Evolutionary conservation across 495 filamentous ascomycete species (phyloP), one percentile per base, ranked within the genome.

Genomic region (Aspergillus homomorphus): DNA sequence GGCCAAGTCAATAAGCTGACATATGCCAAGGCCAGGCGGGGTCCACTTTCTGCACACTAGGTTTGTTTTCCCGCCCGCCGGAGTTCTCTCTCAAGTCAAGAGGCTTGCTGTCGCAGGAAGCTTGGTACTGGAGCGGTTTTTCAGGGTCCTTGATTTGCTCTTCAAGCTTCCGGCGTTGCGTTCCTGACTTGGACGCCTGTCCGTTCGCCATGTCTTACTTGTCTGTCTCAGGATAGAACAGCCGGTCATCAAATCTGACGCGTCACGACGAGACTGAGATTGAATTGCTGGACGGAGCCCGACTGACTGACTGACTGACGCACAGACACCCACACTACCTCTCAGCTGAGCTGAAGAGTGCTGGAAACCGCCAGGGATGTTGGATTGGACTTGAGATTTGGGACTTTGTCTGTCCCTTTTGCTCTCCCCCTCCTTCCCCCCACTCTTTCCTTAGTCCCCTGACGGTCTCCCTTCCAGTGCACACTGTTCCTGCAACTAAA

Each of bases 31-130:
- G 45, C 21, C 23, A 28, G 19, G 1, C 6, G 21, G 8, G 23
- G 26, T 59, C 63, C 63, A 62, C 59, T 58, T 60, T 65, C 59
- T 62, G 60, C 60, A 60, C 60, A 61, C 62, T 64, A 61, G 58
- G 44, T 41, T 51, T 33, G 54, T 54, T 54, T 53, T 57, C 59
- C 56, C 54, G 59, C 45, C 53, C 33, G 15, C 33, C 12, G 33
- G 33, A 38, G 33, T 38, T 38, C 33, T 38, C 33, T 12, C 33
- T 38, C 7, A 12, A 38, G 26, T 38, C 33, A 2, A 10, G 51
- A 42, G 54, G 57, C 53, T 54, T 60, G 45, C 51, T 54, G 54
- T 26, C 52, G 28, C 33, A 30, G 42, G 62, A 65, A 65, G 62
- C 62, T 65, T 65, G 58, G 48, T 24, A 18, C 26, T 48, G 7